phyloP scores from a whole-genome alignment of 2,329 filamentous ascomycete genomes.

The Dothistroma pini region DNA sequence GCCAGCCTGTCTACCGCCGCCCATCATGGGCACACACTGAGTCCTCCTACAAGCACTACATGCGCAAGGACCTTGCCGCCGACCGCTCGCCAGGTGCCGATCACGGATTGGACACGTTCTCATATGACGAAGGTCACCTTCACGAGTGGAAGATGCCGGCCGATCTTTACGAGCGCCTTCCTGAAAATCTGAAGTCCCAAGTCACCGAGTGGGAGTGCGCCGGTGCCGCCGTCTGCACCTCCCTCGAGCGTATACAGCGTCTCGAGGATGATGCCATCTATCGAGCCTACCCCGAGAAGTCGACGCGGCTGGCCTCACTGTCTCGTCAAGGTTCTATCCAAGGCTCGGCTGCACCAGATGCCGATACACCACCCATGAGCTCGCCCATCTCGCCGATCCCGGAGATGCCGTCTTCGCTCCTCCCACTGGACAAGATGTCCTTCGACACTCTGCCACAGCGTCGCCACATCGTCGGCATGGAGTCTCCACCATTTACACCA shows the following conservation, averaged over 20 bases:
- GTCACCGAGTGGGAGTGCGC: conserved; percentile 41
- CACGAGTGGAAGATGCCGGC: conserved; percentile 38
- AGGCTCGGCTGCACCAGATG: conserved; percentile 8
- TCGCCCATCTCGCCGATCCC: conserved; percentile 18
- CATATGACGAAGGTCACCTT: conserved; percentile 38
- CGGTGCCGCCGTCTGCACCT: conserved; percentile 45
- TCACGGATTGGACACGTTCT: conserved; percentile 32
- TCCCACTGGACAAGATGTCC: conserved; percentile 16
- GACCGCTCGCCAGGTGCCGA: conserved; percentile 24
- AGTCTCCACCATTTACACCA: conserved; percentile 34
- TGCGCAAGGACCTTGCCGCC: conserved; percentile 23
- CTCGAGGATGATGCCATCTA: conserved; percentile 34
- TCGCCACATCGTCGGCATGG: conserved; percentile 25
- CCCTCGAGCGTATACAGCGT: conserved; percentile 35
- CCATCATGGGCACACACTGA: conserved; percentile 28
- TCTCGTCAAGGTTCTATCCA: conserved; percentile 16
- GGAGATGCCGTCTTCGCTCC: conserved; percentile 6
- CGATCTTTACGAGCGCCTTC: conserved; percentile 37
- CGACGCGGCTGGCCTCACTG: conserved; percentile 12
- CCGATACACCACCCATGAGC: conserved; percentile 15
- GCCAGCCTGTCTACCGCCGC: conserved; percentile 28
- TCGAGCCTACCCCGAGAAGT: conserved; percentile 32
- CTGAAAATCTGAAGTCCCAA: conserved; percentile 33
- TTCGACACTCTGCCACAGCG: conserved; percentile 14
- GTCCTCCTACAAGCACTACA: conserved; percentile 25